Evolutionary conservation across 257 asterid genomes (phyloP).

Genomic region (Solanum rostratum): DNA sequence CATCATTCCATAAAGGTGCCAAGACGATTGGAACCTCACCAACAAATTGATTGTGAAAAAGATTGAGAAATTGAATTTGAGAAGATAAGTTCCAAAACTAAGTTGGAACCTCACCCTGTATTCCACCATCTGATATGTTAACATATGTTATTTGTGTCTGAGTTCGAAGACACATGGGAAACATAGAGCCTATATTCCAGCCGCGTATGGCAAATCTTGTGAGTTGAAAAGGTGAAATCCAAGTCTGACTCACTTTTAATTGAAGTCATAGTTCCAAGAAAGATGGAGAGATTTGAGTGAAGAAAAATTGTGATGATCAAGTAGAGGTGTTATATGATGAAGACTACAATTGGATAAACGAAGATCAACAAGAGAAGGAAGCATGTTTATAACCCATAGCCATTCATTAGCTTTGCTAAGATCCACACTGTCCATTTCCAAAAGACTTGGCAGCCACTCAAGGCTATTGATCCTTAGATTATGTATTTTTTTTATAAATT

Average conservation of each 20-base stretch:
- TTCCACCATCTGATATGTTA: background rate
- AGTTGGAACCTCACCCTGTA: background rate
- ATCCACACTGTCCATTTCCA: background rate
- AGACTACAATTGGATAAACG: background rate
- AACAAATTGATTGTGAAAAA: background rate
- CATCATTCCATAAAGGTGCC: background rate
- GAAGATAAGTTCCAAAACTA: background rate
- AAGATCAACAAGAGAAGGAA: background rate
- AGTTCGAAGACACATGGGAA: background rate
- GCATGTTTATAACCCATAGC: background rate
- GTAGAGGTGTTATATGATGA: background rate
- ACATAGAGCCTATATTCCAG: background rate
- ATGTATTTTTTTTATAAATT: too few species aligned
- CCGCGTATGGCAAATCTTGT: background rate
- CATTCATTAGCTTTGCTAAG: background rate
- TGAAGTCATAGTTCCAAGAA: too few species aligned
- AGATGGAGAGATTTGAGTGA: background rate
- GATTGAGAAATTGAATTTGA: background rate
- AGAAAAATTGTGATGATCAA: background rate
- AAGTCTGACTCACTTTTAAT: too few species aligned
- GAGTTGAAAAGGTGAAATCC: background rate
- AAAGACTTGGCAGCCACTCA: background rate
- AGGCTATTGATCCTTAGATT: background rate
- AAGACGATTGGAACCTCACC: background rate
- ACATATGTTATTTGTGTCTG: background rate